A percentile compares a stretch with the other conserved stretches of the same genome.
Evolutionary conservation across 768 basidiomycete species (phyloP).

Genomic region (Chlorophyllum brunneum): DNA sequence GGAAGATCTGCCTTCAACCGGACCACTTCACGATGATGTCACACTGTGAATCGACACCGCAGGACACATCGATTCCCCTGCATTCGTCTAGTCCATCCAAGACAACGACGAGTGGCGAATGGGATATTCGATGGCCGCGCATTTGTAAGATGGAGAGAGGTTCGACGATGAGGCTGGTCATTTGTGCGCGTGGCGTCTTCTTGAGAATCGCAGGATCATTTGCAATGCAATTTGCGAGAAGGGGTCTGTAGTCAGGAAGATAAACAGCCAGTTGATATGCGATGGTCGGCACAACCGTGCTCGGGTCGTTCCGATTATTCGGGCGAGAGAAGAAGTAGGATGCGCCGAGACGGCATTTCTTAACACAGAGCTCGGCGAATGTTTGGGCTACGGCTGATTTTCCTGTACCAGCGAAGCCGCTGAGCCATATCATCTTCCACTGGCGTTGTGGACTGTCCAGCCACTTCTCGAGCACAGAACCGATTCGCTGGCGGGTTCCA

Average conservation of each 20-base stretch:
- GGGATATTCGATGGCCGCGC: background rate
- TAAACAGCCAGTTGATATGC: conserved; percentile 6
- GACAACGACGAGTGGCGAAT: background rate
- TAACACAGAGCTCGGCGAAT: conserved; percentile 1
- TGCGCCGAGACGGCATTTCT: conserved; percentile 1
- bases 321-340: conserved; percentile 9
- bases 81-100: conserved; percentile 14
- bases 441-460: background rate
- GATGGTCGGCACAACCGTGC: background rate
- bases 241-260: background rate
- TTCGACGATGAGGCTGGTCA: conserved; percentile 1
- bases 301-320: background rate
- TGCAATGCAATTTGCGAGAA: background rate
- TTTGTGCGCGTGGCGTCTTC: conserved; percentile 3
- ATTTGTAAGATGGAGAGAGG: background rate
- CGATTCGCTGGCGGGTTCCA: background rate
- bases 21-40: conserved; percentile 1
- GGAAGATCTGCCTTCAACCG: background rate
- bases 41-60: too few relatives aligned
- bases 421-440: conserved; percentile 9
- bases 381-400: conserved; percentile 13
- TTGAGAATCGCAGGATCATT: background rate
- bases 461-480: background rate
- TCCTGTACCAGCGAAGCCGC: conserved; percentile 8
- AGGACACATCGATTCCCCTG: background rate